Base-by-base conservation (phyloP, 371 early-diverging fungal genomes). In the Mortierella sp. region DNA sequence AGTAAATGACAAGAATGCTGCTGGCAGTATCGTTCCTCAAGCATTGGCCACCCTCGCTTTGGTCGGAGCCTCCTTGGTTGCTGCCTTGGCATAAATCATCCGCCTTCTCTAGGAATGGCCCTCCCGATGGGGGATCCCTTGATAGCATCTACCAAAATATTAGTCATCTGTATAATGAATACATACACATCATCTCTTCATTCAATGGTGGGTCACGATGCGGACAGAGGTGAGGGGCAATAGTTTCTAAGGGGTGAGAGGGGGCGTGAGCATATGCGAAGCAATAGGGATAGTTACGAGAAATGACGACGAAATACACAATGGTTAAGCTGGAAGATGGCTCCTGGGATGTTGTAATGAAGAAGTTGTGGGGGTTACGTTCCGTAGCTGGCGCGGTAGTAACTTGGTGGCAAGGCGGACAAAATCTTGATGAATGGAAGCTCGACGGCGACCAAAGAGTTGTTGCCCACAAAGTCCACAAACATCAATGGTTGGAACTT, bases 371-470 rank as follows among this genome's bases (percentile, higher is more conserved):
- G 45, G 12, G 44, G 5, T 81, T 82, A 89, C 54, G 86, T 83
- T 57, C 91, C 93, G 79, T 90, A 96, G 79, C 89, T 89, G 78
- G 93, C 87, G 69, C 90, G 89, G 82, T 91, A 92, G 82, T 88
- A 95, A 16, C 91, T 92, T 43, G 90, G 88, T 43, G 95, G 95
- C 64, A 96, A 66, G 44, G 85, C 86, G 60, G 90, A 88, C 58
- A 94, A 78, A 39, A 95, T 91, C 56, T 88, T 87, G 70, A 90
- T 81, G 71, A 90, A 87, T 16, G 96, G 94, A 69, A 95, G 82
- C 80, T 97, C 97, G 21, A 95, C 88, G 45, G 92, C 90, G 0
- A 93, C 89, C 83, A 95, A 81, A 60, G 92, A 90, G 74, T 90
- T 82, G 28, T 79, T 80, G 40, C 80, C 90, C 37, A 92, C 49